These are phyloP conservation scores for Ormosia semicastrata DNA, from an alignment of 306 rosid species.

Conservation along the genomic window DNA sequence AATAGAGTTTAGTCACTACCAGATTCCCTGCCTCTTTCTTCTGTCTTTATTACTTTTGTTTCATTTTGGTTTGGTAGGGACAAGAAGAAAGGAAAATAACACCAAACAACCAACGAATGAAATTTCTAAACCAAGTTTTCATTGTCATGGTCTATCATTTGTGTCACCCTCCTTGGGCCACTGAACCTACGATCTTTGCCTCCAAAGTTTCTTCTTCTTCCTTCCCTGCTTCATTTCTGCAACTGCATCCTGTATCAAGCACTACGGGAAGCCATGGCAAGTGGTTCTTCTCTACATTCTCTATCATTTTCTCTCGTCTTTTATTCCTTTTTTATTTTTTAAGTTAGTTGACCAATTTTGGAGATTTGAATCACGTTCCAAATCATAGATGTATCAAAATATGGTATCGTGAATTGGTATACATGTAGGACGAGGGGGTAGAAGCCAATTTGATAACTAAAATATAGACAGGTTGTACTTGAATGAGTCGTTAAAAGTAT, in stretches of 20 bases:
- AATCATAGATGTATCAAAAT: background rate
- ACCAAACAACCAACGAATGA: background rate
- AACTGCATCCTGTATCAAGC: background rate
- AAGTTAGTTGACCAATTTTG: background rate
- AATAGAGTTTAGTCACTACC: background rate
- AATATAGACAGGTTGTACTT: background rate
- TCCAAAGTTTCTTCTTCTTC: background rate
- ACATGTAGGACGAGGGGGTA: no score
- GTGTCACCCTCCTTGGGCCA: no score
- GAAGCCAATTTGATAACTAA: background rate
- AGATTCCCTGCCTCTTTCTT: no score
- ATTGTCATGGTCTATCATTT: background rate
- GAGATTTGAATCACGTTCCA: background rate
- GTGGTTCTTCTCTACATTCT: background rate
- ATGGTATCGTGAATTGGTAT: background rate
- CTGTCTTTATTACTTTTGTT: no score
- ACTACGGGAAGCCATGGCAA: background rate
- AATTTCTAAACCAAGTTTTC: background rate
- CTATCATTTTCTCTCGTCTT: background rate
- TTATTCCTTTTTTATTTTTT: background rate
- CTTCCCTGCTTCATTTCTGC: background rate
- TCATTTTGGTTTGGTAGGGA: conserved; percentile 22
- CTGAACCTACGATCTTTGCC: no score
- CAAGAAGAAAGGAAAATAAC: background rate
- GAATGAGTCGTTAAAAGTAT: background rate